phyloP scores from a whole-genome alignment of 2,329 filamentous ascomycete species.

The Trichoderma atroviride region DNA sequence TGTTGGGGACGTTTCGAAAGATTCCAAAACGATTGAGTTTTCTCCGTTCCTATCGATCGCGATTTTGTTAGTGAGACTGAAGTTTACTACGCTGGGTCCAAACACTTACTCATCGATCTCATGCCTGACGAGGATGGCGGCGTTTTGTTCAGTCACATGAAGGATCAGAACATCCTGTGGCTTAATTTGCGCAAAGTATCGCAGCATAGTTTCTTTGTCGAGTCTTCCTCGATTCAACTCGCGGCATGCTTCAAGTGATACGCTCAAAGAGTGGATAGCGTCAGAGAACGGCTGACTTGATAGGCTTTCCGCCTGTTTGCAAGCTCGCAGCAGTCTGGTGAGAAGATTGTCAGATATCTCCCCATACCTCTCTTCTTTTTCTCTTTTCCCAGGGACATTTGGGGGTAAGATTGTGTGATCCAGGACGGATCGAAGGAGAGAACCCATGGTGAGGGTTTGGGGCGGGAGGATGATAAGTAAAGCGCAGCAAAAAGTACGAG shows the following conservation, averaged over 20 bases:
- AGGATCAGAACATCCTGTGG: slow-evolving; percentile 25
- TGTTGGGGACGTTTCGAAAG: slow-evolving; percentile 63
- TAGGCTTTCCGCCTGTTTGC: slow-evolving; percentile 4
- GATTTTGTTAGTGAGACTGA: background rate
- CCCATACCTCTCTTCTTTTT: slow-evolving; percentile 20
- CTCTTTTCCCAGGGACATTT: slow-evolving; percentile 26
- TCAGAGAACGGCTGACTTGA: background rate
- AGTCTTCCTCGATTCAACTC: slow-evolving; percentile 9
- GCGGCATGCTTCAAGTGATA: slow-evolving; percentile 1
- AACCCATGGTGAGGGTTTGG: slow-evolving; percentile 8
- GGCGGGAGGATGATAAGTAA: background rate
- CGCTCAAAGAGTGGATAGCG: background rate
- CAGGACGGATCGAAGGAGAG: slow-evolving; percentile 28
- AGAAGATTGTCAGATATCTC: slow-evolving; percentile 24
- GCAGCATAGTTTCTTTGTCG: background rate
- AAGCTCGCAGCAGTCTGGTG: slow-evolving; percentile 22
- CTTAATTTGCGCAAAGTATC: slow-evolving; percentile 9
- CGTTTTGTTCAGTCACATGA: slow-evolving; percentile 37
- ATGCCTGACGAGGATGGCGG: slow-evolving; percentile 36
- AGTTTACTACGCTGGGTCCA: fast-evolving
- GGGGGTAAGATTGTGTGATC: slow-evolving; percentile 34
- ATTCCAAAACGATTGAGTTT: slow-evolving; percentile 49
- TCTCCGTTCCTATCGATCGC: slow-evolving; percentile 24
- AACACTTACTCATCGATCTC: slow-evolving; percentile 29
- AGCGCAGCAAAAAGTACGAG: background rate